Base-by-base conservation (phyloP, 148 eudicot species). In the Rhododendron ovatum region DNA sequence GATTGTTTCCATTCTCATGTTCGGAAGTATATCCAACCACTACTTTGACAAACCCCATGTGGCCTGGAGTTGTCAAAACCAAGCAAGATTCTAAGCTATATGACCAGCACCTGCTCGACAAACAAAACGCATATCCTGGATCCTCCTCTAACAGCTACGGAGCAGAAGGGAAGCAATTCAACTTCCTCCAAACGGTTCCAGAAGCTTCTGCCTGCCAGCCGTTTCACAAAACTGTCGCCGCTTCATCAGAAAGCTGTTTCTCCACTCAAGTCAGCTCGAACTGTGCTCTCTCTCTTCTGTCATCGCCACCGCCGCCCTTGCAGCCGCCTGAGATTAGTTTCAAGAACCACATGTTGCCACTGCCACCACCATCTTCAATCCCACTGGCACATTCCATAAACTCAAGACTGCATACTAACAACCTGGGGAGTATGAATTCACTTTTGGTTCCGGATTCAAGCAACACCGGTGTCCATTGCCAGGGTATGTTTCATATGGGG, bases 201-300 rank as follows among this genome's bases (percentile, higher is more conserved):
- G 81, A 82, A 73, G 74, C 85, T 20, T 82, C 87, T 24, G 30
- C 47, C 53, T 55, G 85, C 84, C 88, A 74, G 79, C 88, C 81
- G 24, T 65, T 82, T 55, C 81, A 47, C 69, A 71, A 80, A 69
- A 80, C 83, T 33, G 33, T 79, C 13, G 76, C 76, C 15, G 39
- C 87, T 80, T 48, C 87, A 30, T 39, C 84, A 8, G 84, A 39
- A 73, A 86, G 84, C 24, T 45, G 88, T 14, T 82, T 82, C 57
- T 85, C 89, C 45, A 48, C 75, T 87, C 86, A 47, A 85, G 73
- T 30, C 61, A 59, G 55, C 79, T 87, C 86, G n/a, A 82, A 87
- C 61, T 84, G 80, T 84, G 89, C 89, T 87, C 89, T 85, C 89
- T 87, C 87, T 87, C 89, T 87, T 87, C 89, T 87, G 89, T 87